Base-by-base conservation (phyloP, 2,329 filamentous ascomycete species). In the Aspergillus tubingensis region DNA sequence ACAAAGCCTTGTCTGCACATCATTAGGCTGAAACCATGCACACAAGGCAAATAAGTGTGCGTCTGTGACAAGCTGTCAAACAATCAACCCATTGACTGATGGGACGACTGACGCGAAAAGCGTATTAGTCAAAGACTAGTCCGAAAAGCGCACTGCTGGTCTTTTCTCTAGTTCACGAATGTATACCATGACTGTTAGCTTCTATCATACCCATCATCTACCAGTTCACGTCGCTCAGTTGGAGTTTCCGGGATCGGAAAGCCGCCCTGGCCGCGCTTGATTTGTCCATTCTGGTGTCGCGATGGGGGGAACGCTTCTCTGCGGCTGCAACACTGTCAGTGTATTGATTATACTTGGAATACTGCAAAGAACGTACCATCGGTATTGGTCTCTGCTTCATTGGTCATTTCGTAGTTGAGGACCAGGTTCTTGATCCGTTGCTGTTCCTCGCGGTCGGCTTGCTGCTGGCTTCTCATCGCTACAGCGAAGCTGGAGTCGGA, bases 371-470 rank as follows among this genome's bases (percentile, higher is more conserved):
- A 30, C 81, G 86, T 85, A 96, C 92, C 89, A 81, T 95, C 91
- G 71, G 83, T 19, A 19, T 32, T 79, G 65, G 92, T 88, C 72
- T 96, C 91, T 68, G 82, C 88, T 71, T 88, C 85, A 64, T 96
- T 92, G 54, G 91, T 88, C 73, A 96, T 86, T 78, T 99, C 95
- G 73, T 97, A 96, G 77, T 97, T 98, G 68, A 99, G 82, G 57
- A 99, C 95, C 49, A 99, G 83, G 71, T 92, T 96, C 81, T 99
- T 99, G 86, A 99, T 99, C 64, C 95, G 91, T 76, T 97, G 92
- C 76, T 99, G 94, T 76, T 99, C 96, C 73, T 96, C 95, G 56
- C 90, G 89, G 74, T 98, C 94, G 2, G 92, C 94, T 77, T 96
- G 91, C 74, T 97, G 93, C 79, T 98, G 93, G 62, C 86, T 92